Base-by-base conservation (phyloP, 352 stramenopile genomes). In the Phytopythium kandeliae region DNA sequence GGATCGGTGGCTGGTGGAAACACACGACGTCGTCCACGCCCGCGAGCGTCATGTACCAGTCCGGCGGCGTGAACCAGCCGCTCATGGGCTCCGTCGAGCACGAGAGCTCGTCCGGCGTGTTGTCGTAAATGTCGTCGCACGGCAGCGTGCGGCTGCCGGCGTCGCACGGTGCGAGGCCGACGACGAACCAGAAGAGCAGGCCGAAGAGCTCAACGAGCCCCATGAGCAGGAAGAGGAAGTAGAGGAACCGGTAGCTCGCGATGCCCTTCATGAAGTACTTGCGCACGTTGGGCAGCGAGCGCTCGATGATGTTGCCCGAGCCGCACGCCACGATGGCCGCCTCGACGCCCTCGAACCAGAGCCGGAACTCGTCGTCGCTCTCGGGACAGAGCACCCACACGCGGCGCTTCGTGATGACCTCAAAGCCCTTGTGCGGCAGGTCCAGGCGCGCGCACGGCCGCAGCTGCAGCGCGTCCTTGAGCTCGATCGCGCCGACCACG, bases 251-350 rank as follows among this genome's bases (percentile, higher is more conserved):
- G 63, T 94, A 94, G 40, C 68, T 81, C 15, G 65, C 66, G 57
- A 81, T 85, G 53, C 84, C 84, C 69, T 94, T 94, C 80, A 94
- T 92, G 52, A 87, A 74, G 69, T 94, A 94, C 74, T 89, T 90
- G 40, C 84, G 80, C 22, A 94, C 84, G 61, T 94, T 94, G 25
- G 84, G 84, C 31, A 94, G 70, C 65, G 87, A 86, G 36, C 84
- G 80, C 50, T 94, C 78, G 41, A 94, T 89, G 41, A 92, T 86
- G 63, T 94, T 94, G 43, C 84, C 78, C 4, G 80, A 75, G 16
- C 84, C 84, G 35, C 67, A 80, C 12, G 72, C 51, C 26, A 94
- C 74, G 45, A 94, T 94, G 19, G 77, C 73, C 19, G 68, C 53
- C 57, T 94, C 84, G 1, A 92, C 69, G 16, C 77, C 84, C 53